A percentile compares a stretch with the other conserved stretches of the same genome.
These are phyloP conservation scores for Penicillium sumatraense DNA, from an alignment of 2,329 filamentous ascomycete genomes.

Conservation along the genomic window DNA sequence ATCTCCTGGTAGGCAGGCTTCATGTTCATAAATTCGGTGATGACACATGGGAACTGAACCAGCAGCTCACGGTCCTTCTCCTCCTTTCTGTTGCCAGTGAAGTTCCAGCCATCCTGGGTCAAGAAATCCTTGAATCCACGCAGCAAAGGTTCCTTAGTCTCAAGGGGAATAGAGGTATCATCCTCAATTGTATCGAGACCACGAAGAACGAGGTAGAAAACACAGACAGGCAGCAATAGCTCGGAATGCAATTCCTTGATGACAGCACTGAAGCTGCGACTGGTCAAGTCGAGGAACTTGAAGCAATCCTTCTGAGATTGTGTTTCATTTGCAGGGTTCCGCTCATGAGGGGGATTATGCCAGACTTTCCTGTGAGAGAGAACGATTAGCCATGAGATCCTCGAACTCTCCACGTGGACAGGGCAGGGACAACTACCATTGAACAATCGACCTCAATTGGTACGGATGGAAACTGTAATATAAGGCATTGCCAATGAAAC, in stretches of 20 bases:
- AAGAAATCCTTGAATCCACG: constrained; percentile 80
- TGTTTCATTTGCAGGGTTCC: constrained; percentile 76
- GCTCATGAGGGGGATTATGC: constrained; percentile 91
- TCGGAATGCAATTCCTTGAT: constrained; percentile 96
- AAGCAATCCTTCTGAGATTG: constrained; percentile 81
- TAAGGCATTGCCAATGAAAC: constrained; percentile 56
- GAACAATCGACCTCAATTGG: constrained; percentile 80
- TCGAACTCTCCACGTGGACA: not conserved
- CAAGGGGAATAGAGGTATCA: constrained; percentile 87
- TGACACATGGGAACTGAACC: constrained; percentile 87
- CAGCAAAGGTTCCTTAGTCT: constrained; percentile 83
- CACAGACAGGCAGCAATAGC: constrained; percentile 81
- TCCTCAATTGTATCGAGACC: constrained; percentile 98
- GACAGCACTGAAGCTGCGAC: constrained; percentile 88
- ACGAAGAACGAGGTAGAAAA: constrained; percentile 93
- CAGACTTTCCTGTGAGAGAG: constrained; percentile 76
- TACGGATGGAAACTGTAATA: constrained; percentile 77
- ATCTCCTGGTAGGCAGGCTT: constrained; percentile 83
- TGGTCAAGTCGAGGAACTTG: constrained; percentile 81
- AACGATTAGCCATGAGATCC: constrained; percentile 13
- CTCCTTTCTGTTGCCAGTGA: constrained; percentile 79
- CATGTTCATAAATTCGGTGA: constrained; percentile 84
- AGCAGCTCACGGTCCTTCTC: constrained; percentile 94
- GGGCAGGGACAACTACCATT: constrained; percentile 68
- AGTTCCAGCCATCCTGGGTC: constrained; percentile 87